A percentile compares a stretch with the other conserved stretches of the same genome.
These are phyloP conservation scores for Aphanocladium album DNA, from an alignment of 2,329 filamentous ascomycete genomes.

Conservation along the genomic window DNA sequence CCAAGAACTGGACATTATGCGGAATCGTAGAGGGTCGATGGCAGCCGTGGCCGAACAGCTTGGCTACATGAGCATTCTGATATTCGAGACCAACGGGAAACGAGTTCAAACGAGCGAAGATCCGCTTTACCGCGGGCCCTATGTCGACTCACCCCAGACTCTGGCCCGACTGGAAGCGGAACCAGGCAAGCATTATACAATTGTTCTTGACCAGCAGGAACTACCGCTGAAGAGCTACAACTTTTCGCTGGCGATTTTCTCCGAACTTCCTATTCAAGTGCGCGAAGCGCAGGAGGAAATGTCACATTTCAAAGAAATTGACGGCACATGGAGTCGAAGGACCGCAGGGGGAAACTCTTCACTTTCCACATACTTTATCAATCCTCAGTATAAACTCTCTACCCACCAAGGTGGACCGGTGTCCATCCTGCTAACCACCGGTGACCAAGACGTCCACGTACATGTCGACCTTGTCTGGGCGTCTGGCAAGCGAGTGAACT, in stretches of 20 bases:
- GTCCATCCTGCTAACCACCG: slow-evolving; percentile 68
- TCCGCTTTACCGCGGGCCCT: slow-evolving; percentile 70
- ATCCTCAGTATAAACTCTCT: slow-evolving; percentile 76
- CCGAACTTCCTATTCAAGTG: slow-evolving; percentile 57
- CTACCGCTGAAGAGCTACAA: slow-evolving; percentile 68
- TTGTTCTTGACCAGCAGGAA: slow-evolving; percentile 74
- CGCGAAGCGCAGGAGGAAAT: slow-evolving; percentile 57
- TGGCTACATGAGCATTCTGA: slow-evolving; percentile 83
- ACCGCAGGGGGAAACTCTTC: slow-evolving; percentile 82
- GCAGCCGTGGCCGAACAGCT: slow-evolving; percentile 48
- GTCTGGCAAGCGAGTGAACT: slow-evolving; percentile 63
- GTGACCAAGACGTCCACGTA: slow-evolving; percentile 62
- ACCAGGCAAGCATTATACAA: slow-evolving; percentile 42
- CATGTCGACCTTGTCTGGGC: slow-evolving; percentile 84
- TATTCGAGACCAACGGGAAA: slow-evolving; percentile 67
- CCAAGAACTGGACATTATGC: slow-evolving; percentile 53
- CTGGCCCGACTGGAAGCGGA: slow-evolving; percentile 60
- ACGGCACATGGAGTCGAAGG: slow-evolving; percentile 68
- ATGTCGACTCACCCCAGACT: slow-evolving; percentile 89
- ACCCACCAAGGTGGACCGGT: slow-evolving; percentile 56
- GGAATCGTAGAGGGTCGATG: slow-evolving; percentile 35
- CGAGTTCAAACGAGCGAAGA: slow-evolving; percentile 71
- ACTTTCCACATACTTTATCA: slow-evolving; percentile 70
- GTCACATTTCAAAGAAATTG: slow-evolving; percentile 50
- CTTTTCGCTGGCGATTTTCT: slow-evolving; percentile 86